Evolutionary conservation across 768 basidiomycete genomes (phyloP).

Genomic region (Termitomyces sp.): DNA sequence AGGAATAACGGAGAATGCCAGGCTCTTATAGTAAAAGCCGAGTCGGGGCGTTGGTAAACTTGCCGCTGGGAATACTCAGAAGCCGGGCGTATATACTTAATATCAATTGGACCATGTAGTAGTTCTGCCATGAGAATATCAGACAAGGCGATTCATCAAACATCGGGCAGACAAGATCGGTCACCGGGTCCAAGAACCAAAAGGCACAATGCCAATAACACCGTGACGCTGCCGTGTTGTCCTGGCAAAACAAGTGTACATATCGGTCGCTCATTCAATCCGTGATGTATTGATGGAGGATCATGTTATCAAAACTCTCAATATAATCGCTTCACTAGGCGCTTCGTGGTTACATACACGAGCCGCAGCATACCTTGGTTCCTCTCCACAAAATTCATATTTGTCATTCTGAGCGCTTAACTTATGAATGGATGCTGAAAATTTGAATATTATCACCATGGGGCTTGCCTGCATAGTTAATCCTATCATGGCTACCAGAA

Average conservation of each 20-base stretch:
- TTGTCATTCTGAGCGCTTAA: background rate
- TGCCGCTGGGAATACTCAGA: constrained; percentile 9
- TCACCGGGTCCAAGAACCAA: constrained; percentile 6
- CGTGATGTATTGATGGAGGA: constrained; percentile 8
- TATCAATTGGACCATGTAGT: constrained; percentile 11
- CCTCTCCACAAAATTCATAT: background rate
- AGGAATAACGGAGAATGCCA: background rate
- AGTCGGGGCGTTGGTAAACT: background rate
- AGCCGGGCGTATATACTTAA: constrained; percentile 2
- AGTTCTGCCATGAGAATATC: constrained; percentile 14
- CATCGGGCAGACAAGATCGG: constrained; percentile 11
- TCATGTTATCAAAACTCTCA: background rate
- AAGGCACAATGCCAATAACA: too few relatives aligned
- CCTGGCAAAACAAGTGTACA: constrained; percentile 7
- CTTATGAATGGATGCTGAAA: background rate
- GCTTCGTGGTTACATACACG: too few relatives aligned
- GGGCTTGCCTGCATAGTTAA: background rate
- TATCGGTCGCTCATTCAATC: constrained; percentile 17
- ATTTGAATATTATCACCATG: background rate
- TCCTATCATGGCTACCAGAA: background rate
- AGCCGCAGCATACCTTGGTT: background rate
- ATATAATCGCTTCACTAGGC: background rate
- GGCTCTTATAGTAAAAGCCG: background rate
- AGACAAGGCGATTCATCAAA: constrained; percentile 13
- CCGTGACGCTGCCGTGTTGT: too few relatives aligned